A percentile compares a stretch with the other conserved stretches of the same genome.
These are phyloP conservation scores for Kalanchoe fedtschenkoi DNA, from an alignment of 164 flowering plant species.

Conservation along the genomic window DNA sequence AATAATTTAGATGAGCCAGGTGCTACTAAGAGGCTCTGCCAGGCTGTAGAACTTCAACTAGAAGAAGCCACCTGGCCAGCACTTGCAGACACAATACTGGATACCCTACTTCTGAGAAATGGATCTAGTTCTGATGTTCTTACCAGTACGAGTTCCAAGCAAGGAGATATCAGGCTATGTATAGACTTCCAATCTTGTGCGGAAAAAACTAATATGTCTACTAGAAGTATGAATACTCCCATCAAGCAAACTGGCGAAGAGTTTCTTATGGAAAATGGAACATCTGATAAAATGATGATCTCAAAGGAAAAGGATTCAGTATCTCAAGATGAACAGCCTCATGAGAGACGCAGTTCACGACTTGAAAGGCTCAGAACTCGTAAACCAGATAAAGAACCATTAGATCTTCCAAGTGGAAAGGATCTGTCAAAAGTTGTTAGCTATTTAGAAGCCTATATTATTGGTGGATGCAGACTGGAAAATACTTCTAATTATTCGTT, in stretches of 20 bases:
- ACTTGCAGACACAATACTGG: slow-evolving; percentile 44
- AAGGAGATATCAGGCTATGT: slow-evolving; percentile 41
- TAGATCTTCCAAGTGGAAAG: slow-evolving; percentile 39
- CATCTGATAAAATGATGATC: slow-evolving; percentile 21
- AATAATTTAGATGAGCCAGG: slow-evolving; percentile 21
- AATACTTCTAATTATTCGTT: slow-evolving; percentile 18
- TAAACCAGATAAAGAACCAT: slow-evolving; percentile 83
- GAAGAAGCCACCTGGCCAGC: slow-evolving; percentile 68
- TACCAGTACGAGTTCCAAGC: slow-evolving; percentile 18
- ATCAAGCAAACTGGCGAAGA: slow-evolving; percentile 16
- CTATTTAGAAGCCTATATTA: slow-evolving; percentile 54
- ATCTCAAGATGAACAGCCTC: slow-evolving; percentile 60
- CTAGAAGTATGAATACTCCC: slow-evolving; percentile 22
- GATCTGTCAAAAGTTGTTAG: slow-evolving; percentile 57
- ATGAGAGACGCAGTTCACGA: slow-evolving; percentile 88
- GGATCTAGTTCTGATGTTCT: slow-evolving; percentile 25
- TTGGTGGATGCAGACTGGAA: slow-evolving; percentile 21
- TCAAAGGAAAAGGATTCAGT: slow-evolving; percentile 46
- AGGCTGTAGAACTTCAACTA: slow-evolving; percentile 42
- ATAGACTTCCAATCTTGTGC: slow-evolving; percentile 39
- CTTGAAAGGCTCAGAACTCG: slow-evolving; percentile 81
- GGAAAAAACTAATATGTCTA: slow-evolving; percentile 18
- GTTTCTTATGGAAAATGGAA: slow-evolving; percentile 17
- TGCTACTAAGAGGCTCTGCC: slow-evolving; percentile 37
- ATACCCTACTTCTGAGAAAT: slow-evolving; percentile 26